Evolutionary conservation across 2,329 filamentous ascomycete species (phyloP), one percentile per base, ranked within the genome.

Genomic region (Fonsecaea nubica): DNA sequence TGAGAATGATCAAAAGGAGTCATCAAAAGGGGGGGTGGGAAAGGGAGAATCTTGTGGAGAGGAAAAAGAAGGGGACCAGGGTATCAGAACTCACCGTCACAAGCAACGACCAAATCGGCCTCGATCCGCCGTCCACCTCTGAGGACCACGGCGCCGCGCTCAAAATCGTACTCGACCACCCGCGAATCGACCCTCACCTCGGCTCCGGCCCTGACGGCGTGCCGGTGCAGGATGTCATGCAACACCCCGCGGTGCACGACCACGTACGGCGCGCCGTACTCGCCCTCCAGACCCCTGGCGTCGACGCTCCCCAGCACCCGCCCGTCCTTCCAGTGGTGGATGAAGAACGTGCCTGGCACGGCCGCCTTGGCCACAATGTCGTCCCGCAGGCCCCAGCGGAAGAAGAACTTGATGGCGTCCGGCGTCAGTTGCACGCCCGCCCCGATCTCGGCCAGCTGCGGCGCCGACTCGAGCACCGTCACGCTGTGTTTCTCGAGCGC

Each of bases 351-450:
- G 6, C 56, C 56, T 2, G 56, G 56, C 1, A 58, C 4, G 6
- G 40, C 40, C 35, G 56, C 35, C n/a, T n/a, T 40, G 36, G 33
- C 56, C 9, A 58, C 25, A 10, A 58, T 40, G 10, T 48, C 36
- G n/a, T 42, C 56, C 10, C 15, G 6, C 33, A 58, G 13, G 25
- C 56, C 56, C 36, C 35, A 58, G 6, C 5, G 40, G 56, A 58
- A 58, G 35, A 58, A 33, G 40, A 42, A 45, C 56, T 58, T 58
- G 56, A 45, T 72, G 1, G 77, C 77, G 53, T 79, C 77, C 18
- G 76, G 74, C 8, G 74, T 76, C 59, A 79, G 77, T 30, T 76
- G 77, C 40, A 79, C 76, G 1, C 77, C 77, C 2, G 77, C 77
- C 5, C 77, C 77, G 35, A 79, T 77, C 64, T 78, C 77, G 9